Conservation (phyloP, 73 alveolate genomes). For the Urostyla sp. region DNA sequence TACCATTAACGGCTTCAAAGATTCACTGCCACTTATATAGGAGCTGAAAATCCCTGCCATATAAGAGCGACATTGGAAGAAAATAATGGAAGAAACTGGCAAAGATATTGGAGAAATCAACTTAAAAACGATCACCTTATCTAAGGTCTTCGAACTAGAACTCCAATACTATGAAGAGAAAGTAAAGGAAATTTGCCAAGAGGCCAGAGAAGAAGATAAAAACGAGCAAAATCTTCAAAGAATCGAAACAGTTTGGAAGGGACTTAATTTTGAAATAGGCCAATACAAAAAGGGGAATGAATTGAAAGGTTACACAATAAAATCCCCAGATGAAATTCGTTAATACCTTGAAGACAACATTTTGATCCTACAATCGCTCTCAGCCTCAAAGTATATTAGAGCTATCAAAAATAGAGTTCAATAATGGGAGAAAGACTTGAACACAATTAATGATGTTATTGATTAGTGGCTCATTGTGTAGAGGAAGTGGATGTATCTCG, state of each 20-base stretch:
- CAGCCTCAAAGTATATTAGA: conserved; percentile 93
- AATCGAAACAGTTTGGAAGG: conserved; percentile 94
- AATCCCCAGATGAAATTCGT: conserved; percentile 94
- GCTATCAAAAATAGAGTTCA: conserved; percentile 93
- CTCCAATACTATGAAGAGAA: conserved; percentile 93
- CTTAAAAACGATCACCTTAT: conserved; percentile 95
- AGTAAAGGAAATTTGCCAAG: conserved; percentile 96
- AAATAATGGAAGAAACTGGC: conserved; percentile 96
- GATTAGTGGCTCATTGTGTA: conserved; percentile 96
- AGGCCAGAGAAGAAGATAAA: conserved; percentile 97
- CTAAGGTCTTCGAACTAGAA: conserved; percentile 95
- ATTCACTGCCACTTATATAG: conserved; percentile 87
- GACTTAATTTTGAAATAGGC: conserved; percentile 86
- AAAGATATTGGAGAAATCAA: conserved; percentile 91
- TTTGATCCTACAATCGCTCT: conserved; percentile 90
- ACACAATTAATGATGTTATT: conserved; percentile 94
- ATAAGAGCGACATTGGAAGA: conserved; percentile 97
- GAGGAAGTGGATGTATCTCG: conserved; percentile 99
- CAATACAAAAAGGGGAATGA: conserved; percentile 95
- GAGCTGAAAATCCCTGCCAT: conserved; percentile 94
- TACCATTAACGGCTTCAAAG: conserved; percentile 87
- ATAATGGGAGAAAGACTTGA: conserved; percentile 96
- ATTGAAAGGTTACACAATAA: conserved; percentile 91
- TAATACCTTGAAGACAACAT: conserved; percentile 94
- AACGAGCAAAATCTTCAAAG: conserved; percentile 91